Evolutionary conservation across 495 filamentous ascomycete genomes (phyloP).

Genomic region (Umbilicaria muhlenbergii): DNA sequence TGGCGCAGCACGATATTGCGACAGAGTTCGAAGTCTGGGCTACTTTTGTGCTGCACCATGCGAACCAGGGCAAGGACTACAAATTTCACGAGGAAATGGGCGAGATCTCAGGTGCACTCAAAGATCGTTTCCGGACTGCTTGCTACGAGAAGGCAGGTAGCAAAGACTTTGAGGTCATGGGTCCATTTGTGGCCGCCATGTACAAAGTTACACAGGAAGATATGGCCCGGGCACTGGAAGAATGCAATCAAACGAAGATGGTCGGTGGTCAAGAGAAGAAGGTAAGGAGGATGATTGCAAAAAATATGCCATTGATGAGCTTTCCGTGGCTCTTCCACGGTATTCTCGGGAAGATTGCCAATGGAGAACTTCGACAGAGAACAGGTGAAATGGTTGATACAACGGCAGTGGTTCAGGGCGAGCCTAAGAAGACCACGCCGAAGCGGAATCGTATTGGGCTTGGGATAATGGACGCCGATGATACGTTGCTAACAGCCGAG

Average conservation of each 20-base stretch:
- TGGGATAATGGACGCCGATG: constrained; percentile 2
- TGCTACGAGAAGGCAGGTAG: constrained; percentile 51
- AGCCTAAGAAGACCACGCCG: not conserved
- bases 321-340: constrained; percentile 83
- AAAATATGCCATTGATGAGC: constrained; percentile 64
- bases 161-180: constrained; percentile 38
- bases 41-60: constrained; percentile 62
- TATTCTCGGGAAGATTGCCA: constrained; percentile 60
- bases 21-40: constrained; percentile 92
- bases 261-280: constrained; percentile 21
- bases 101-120: constrained; percentile 42
- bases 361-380: constrained; percentile 3
- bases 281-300: constrained; percentile 20
- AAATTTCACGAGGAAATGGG: constrained; percentile 76
- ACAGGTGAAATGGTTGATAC: not conserved
- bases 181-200: constrained; percentile 69
- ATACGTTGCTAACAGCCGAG: constrained; percentile 15
- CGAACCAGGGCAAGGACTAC: constrained; percentile 52
- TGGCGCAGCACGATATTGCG: constrained; percentile 70
- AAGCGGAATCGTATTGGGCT: not conserved
- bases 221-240: constrained; percentile 35
- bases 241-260: constrained; percentile 22
- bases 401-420: not conserved
- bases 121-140: constrained; percentile 45
- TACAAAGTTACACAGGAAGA: constrained; percentile 69